Conservation (phyloP, 345 rosid species). For the Ailanthus altissimus region DNA sequence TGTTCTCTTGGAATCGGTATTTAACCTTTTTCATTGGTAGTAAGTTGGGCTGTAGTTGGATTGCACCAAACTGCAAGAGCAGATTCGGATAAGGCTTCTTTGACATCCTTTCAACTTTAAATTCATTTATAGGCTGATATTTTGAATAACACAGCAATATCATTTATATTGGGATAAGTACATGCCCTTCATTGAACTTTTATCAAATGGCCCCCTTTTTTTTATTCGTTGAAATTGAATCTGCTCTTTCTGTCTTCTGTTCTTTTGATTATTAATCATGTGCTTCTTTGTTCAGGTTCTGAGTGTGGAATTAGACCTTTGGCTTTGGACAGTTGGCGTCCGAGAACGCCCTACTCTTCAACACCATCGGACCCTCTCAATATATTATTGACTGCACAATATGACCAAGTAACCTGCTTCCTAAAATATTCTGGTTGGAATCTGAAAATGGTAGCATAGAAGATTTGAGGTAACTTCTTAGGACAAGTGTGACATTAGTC, state of each 20-base stretch:
- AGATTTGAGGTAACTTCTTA: neutral
- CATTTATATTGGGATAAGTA: neutral
- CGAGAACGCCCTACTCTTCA: conserved; percentile 46
- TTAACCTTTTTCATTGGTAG: neutral
- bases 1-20: neutral
- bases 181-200: neutral
- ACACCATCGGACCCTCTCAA: conserved; percentile 69
- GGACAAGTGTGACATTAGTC: conserved; percentile 3
- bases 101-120: neutral
- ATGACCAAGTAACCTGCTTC: conserved; percentile 7
- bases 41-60: neutral
- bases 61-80: neutral
- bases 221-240: too few species aligned
- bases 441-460: neutral
- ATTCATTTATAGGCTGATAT: neutral
- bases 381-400: conserved; percentile 49
- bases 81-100: neutral
- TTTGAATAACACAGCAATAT: neutral
- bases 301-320: conserved; percentile 77
- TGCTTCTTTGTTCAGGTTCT: conserved; percentile 49
- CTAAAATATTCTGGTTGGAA: neutral
- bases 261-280: neutral
- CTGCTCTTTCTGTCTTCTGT: neutral
- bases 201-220: too few species aligned
- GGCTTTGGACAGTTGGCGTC: conserved; percentile 81